Base-by-base conservation (phyloP, 805 yeast genomes). In the Nakazawaea wickerhamii region DNA sequence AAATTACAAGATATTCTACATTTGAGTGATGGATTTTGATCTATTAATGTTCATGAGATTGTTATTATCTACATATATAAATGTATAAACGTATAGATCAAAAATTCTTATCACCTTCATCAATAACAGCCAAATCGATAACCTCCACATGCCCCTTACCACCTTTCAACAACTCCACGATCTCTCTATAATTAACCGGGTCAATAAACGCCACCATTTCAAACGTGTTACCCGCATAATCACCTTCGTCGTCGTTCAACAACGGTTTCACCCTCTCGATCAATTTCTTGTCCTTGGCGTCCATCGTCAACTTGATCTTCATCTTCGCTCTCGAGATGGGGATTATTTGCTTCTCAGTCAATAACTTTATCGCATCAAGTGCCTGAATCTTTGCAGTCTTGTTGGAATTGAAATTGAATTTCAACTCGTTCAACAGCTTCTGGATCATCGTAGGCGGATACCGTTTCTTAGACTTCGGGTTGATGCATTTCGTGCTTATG, bases 371-470 rank as follows among this genome's bases (percentile, higher is more conserved):
- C 3, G 95, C 96, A 43, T 93, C 98, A 36, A 93, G 64, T 0
- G 98, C 97, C 59, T 89, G 96, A 10, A 75, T 71, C 61, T 93
- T 93, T 22, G 95, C 85, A 5, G 86, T 73, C 51, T 82, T 84
- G 39, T 73, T 75, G 18, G 90, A 73, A 15, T 78, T 78, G 50
- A 86, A 73, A 58, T 88, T 89, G 61, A 84, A 87, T 50, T 88
- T 90, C 40, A 89, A 61, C 52, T 84, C 86, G 32, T 72, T 70
- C 43, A 93, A 66, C 0, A 90, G 86, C 63, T 93, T 93, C 49
- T 86, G 93, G 45, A 93, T 84, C 83, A 93, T 90, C 1, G 95
- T 77, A 9, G 96, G 93, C 0, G 99, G 95, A 55, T 93, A 93
- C 55, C 97, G 80, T 57, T 90, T 87, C 57, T 84, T 84, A 3